phyloP scores from a whole-genome alignment of 1,139 yeast genomes.

The Candida tropicalis region DNA sequence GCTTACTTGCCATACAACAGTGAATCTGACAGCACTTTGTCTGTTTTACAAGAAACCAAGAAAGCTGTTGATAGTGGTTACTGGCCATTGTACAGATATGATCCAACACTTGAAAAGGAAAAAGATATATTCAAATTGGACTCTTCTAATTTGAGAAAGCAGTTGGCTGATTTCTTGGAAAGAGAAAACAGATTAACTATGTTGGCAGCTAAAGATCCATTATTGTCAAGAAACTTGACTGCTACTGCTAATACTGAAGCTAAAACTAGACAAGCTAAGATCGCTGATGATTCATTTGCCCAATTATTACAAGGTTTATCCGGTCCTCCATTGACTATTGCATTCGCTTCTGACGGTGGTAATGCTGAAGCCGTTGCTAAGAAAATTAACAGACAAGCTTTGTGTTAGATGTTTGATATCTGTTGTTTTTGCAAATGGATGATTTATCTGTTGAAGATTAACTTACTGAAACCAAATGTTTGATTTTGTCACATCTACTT shows the following conservation, averaged over 20 bases:
- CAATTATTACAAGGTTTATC: slow-evolving; percentile 81
- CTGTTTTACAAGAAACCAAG: slow-evolving; percentile 83
- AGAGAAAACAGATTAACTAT: slow-evolving; percentile 86
- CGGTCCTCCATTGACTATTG: slow-evolving; percentile 90
- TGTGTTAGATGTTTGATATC: slow-evolving; percentile 86
- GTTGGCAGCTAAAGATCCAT: slow-evolving; percentile 71
- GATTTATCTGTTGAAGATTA: slow-evolving; percentile 81
- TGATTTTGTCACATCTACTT: slow-evolving; percentile 82
- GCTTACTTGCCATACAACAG: slow-evolving; percentile 82
- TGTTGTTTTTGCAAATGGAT: slow-evolving; percentile 77
- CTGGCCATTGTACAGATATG: slow-evolving; percentile 92
- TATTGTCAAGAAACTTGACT: slow-evolving; percentile 73
- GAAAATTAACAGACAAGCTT: slow-evolving; percentile 79
- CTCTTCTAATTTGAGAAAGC: slow-evolving; percentile 78
- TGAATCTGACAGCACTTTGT: slow-evolving; percentile 71
- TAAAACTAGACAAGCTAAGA: slow-evolving; percentile 59
- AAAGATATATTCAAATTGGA: slow-evolving; percentile 72
- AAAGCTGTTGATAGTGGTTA: slow-evolving; percentile 89
- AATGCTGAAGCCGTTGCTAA: slow-evolving; percentile 85
- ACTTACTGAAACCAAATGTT: slow-evolving; percentile 79
- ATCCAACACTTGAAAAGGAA: slow-evolving; percentile 57
- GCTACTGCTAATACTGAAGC: slow-evolving; percentile 61
- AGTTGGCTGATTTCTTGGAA: slow-evolving; percentile 77
- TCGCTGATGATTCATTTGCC: slow-evolving; percentile 78
- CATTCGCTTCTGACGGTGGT: slow-evolving; percentile 96